Base-by-base conservation (phyloP, 495 filamentous ascomycete species). In the Penicillium nucicola region DNA sequence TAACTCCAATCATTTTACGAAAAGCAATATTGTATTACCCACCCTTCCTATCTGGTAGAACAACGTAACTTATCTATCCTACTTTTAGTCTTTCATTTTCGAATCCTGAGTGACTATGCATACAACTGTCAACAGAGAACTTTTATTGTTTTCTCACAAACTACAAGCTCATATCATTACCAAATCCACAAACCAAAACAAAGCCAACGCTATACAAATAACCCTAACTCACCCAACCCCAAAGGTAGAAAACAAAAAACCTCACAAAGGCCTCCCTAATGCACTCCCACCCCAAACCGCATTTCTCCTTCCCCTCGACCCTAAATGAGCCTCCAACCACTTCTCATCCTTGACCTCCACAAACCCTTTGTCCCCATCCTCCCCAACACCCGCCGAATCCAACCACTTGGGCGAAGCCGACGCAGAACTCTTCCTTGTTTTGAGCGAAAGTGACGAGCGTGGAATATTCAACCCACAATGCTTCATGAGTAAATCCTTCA, bases 311-410 rank as follows among this genome's bases (percentile, higher is more conserved):
- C 42, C 37, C 20, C 40, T 34, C 5, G 36, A 14, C n/a, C 53
- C 43, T 39, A 50, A 25, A 48, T 57, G 47, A n/a, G 17, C 48
- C 25, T 65, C 60, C n/a, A 55, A 23, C 56, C 51, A 57, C 18
- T 59, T 57, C 18, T 53, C 30, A 15, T 54, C 48, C 5, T 45
- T 51, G 17, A 50, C 50, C 6, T 55, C 53, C 19, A 55, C 35
- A 18, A 48, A 33, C n/a, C 18, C 22, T 14, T 57, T 5, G 5
- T 22, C 20, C 3, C 20, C 58, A 1, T 57, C 52, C n/a, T 56
- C 61, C 4, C 20, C 39, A 33, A 53, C 8, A 33, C 47, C 51
- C 1, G 45, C 23, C 9, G 40, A 44, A 49, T 56, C 53, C 31
- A 60, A 19, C 56, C 52, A 53, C 4, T 43, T 47, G 7, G 53